These are phyloP conservation scores for Salisapilia sapeloensis DNA, from an alignment of 352 stramenopile genomes.

Conservation along the genomic window DNA sequence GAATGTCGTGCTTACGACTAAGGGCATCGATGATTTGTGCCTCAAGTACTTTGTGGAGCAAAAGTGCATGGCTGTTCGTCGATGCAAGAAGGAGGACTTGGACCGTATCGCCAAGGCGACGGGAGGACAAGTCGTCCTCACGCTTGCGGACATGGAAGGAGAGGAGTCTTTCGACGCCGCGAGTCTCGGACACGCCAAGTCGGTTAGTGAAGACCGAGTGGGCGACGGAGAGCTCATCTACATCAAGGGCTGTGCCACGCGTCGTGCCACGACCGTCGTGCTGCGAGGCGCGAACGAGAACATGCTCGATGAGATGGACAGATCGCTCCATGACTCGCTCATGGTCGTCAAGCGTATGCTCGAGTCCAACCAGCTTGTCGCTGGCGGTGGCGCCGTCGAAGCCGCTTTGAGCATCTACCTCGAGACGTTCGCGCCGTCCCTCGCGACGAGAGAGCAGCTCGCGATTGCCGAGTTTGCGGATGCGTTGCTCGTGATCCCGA, in stretches of 20 bases:
- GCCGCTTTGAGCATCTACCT: constrained; percentile 96
- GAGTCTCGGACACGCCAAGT: constrained; percentile 84
- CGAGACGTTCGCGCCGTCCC: constrained; percentile 94
- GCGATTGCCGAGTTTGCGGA: constrained; percentile 98
- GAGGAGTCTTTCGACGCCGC: constrained; percentile 93
- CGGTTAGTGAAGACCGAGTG: constrained; percentile 93
- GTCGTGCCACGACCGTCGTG: constrained; percentile 92
- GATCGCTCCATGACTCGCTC: constrained; percentile 96
- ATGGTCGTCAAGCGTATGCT: constrained; percentile 99
- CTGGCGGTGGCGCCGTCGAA: constrained; percentile 95
- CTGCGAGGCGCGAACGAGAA: constrained; percentile 99
- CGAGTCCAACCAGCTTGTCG: constrained; percentile 97
- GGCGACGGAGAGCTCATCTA: constrained; percentile 99
- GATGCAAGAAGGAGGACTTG: constrained; percentile 97
- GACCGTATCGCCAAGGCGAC: constrained; percentile 97
- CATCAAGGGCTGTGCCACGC: constrained; percentile 92
- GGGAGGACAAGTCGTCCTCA: constrained; percentile 92
- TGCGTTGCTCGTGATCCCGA: constrained; percentile 96
- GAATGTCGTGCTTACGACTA: constrained; percentile 99
- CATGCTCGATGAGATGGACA: constrained; percentile 99
- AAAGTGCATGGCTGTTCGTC: constrained; percentile 91
- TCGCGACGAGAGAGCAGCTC: constrained; percentile 95
- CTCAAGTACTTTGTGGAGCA: constrained; percentile 99
- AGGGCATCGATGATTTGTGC: constrained; percentile 99
- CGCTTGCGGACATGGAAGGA: constrained; percentile 97